Conservation (phyloP, 176 grass and related monocot genomes). For the Miscanthus lutarioriparius region DNA sequence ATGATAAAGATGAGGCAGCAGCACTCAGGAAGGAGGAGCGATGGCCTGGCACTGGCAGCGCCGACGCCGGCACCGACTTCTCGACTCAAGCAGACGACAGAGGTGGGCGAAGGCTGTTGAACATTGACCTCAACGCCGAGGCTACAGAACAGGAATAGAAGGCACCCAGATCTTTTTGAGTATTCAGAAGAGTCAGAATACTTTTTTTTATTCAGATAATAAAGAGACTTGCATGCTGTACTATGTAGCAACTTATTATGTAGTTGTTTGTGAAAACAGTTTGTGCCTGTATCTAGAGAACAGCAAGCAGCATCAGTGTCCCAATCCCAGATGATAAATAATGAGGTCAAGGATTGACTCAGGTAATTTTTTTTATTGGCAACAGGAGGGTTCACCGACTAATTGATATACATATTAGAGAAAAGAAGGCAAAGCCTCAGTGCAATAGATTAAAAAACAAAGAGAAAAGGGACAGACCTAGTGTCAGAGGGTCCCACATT, state of each 20-base stretch:
- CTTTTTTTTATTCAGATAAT: neutral
- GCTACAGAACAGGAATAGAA: constrained; percentile 37
- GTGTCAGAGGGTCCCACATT: too few relatives aligned
- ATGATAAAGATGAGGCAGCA: neutral
- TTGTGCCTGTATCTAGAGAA: neutral
- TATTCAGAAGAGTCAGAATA: neutral
- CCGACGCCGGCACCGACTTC: neutral
- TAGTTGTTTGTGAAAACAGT: neutral
- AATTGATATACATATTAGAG: too few relatives aligned
- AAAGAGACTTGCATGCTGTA: neutral
- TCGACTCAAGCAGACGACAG: neutral
- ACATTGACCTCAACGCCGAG: constrained; percentile 38
- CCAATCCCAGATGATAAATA: neutral
- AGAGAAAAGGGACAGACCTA: neutral
- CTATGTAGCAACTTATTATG: neutral
- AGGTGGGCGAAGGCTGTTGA: neutral
- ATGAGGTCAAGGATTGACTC: neutral
- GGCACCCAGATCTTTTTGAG: neutral
- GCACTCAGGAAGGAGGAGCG: neutral
- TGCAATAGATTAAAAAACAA: neutral
- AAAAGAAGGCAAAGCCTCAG: too few relatives aligned
- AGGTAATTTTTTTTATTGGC: neutral
- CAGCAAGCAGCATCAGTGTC: neutral
- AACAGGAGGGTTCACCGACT: too few relatives aligned
- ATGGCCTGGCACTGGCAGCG: neutral